These are phyloP conservation scores for Collybia sp. DNA, from an alignment of 768 basidiomycete genomes.

Conservation along the genomic window DNA sequence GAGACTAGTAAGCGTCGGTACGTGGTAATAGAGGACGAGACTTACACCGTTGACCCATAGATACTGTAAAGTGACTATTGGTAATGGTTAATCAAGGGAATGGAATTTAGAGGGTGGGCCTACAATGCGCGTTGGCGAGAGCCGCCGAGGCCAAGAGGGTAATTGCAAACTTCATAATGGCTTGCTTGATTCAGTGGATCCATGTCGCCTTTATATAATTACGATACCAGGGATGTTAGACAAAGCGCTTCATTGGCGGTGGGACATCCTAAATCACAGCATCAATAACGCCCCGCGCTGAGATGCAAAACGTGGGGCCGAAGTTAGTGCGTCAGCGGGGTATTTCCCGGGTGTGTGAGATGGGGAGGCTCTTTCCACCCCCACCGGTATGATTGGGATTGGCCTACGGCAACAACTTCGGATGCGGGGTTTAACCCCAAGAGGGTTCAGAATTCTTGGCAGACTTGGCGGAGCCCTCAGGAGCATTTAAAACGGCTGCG, in stretches of 20 bases:
- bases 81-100: neutral
- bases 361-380: no score
- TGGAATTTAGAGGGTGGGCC: neutral
- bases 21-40: neutral
- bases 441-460: no score
- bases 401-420: no score
- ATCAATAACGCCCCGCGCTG: no score
- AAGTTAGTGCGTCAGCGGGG: no score
- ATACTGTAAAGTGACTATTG: constrained; percentile 43
- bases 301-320: no score
- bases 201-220: neutral
- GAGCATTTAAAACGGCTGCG: no score
- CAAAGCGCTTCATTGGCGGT: neutral
- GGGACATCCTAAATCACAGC: no score
- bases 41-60: constrained; percentile 41
- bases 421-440: no score
- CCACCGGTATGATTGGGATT: no score
- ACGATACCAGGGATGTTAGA: neutral
- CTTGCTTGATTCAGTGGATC: neutral
- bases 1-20: neutral
- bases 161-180: constrained; percentile 28
- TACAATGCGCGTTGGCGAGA: constrained; percentile 30
- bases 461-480: no score
- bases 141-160: constrained; percentile 21
- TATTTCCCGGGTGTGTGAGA: no score